phyloP scores from a whole-genome alignment of 805 yeast genomes.

The Ogataea ganodermae region DNA sequence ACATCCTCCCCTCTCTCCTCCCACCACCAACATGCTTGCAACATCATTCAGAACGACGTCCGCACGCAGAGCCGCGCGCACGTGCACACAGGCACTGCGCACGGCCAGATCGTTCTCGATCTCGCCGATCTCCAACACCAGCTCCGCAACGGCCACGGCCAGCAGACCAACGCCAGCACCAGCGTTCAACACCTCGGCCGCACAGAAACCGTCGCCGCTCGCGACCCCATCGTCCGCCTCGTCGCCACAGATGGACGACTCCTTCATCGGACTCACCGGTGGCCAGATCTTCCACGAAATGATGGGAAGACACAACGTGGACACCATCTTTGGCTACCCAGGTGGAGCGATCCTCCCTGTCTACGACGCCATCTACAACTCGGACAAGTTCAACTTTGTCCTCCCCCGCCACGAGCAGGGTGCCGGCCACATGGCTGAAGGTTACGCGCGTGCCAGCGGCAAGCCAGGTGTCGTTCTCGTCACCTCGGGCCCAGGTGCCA shows the following conservation, averaged over 20 bases:
- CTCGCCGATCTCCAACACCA: neutral
- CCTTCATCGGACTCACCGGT: slow-evolving; percentile 94
- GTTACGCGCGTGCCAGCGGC: slow-evolving; percentile 93
- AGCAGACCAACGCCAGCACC: slow-evolving; percentile 48
- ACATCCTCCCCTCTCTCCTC: neutral
- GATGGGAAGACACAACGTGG: slow-evolving; percentile 96
- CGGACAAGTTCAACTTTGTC: slow-evolving; percentile 84
- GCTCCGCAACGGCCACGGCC: slow-evolving; percentile 17
- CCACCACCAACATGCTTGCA: slow-evolving; percentile 2
- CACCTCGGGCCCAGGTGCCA: slow-evolving; percentile 99
- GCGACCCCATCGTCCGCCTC: slow-evolving; percentile 6
- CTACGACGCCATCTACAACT: slow-evolving; percentile 93
- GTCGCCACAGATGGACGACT: slow-evolving; percentile 60
- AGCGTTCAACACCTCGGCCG: slow-evolving; percentile 43
- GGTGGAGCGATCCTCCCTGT: slow-evolving; percentile 99
- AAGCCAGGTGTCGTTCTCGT: slow-evolving; percentile 97
- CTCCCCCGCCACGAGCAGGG: slow-evolving; percentile 98
- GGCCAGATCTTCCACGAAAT: slow-evolving; percentile 98
- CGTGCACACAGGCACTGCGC: slow-evolving; percentile 1
- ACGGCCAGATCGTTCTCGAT: neutral
- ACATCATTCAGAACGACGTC: neutral
- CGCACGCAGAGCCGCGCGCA: slow-evolving; percentile 2
- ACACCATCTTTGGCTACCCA: slow-evolving; percentile 95
- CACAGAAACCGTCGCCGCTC: slow-evolving; percentile 24
- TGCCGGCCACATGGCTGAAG: slow-evolving; percentile 99